Conservation (phyloP, 1,284 basidiomycete species). For the Trichosporon coremiiforme region DNA sequence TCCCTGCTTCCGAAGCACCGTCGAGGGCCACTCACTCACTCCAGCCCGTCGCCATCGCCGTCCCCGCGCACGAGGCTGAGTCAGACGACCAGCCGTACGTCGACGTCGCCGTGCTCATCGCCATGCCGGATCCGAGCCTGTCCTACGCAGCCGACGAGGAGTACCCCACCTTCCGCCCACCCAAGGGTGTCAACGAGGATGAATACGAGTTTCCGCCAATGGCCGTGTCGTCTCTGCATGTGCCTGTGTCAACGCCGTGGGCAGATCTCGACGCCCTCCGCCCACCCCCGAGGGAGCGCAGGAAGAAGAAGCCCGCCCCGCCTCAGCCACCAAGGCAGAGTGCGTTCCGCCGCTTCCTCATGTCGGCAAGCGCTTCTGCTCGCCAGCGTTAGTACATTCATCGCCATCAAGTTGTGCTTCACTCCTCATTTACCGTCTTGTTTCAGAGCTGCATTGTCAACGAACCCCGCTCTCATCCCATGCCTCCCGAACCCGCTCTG, state of each 20-base stretch:
- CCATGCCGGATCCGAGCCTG: constrained; percentile 28
- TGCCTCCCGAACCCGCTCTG: neutral
- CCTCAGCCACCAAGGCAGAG: constrained; percentile 1
- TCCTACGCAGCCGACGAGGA: constrained; percentile 8
- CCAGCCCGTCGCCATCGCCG: constrained; percentile 21
- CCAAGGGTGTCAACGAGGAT: constrained; percentile 16
- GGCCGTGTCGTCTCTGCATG: constrained; percentile 17
- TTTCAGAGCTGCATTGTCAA: neutral
- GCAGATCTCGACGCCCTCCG: constrained; percentile 22
- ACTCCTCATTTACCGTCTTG: neutral
- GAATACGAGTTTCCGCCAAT: constrained; percentile 22
- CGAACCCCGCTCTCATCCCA: neutral
- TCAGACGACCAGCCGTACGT: constrained; percentile 12
- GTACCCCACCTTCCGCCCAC: neutral
- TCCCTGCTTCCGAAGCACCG: too few relatives aligned
- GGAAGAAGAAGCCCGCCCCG: neutral
- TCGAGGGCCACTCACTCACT: neutral
- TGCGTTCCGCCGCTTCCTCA: neutral
- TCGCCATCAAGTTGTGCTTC: neutral
- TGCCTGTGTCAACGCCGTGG: constrained; percentile 22
- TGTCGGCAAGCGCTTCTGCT: neutral
- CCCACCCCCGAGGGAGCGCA: constrained; percentile 20
- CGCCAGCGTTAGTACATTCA: neutral
- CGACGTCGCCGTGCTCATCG: constrained; percentile 30
- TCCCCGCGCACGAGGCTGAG: constrained; percentile 19